These are phyloP conservation scores for Mortierella claussenii DNA, from an alignment of 192 early-diverging fungal genomes.

Conservation along the genomic window DNA sequence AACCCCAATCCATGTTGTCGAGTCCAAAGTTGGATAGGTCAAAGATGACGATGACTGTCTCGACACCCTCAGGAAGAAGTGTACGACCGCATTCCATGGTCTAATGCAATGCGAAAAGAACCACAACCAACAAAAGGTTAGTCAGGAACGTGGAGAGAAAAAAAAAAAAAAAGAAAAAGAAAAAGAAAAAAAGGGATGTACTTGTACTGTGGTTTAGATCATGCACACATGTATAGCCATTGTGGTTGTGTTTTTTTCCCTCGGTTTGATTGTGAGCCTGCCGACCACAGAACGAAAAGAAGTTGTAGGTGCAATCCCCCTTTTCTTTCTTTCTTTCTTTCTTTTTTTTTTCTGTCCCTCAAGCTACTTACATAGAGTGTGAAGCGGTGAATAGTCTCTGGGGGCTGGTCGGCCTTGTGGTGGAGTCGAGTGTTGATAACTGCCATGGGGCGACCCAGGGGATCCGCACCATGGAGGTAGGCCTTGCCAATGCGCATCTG, in stretches of 20 bases:
- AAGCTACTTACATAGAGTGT: constrained; percentile 70
- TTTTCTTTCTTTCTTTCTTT: background rate
- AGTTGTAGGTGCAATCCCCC: background rate
- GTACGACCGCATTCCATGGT: constrained; percentile 38
- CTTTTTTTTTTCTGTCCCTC: background rate
- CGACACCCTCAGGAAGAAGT: constrained; percentile 64
- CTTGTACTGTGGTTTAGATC: background rate
- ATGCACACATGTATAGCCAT: too few relatives aligned
- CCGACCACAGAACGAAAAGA: too few relatives aligned
- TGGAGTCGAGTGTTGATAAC: constrained; percentile 63
- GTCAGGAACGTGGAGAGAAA: too few relatives aligned
- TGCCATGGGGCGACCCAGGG: constrained; percentile 58
- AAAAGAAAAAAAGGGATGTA: background rate
- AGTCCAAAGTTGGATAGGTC: constrained; percentile 85
- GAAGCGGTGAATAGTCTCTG: constrained; percentile 72
- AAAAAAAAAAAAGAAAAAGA: background rate
- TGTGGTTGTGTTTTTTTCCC: too few relatives aligned
- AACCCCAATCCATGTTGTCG: constrained; percentile 69
- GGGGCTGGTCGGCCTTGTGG: constrained; percentile 67
- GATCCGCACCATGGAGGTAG: constrained; percentile 61
- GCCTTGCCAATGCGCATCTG: constrained; percentile 63
- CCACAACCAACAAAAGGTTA: too few relatives aligned
- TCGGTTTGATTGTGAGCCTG: too few relatives aligned
- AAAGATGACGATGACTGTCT: constrained; percentile 80
- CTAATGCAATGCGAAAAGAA: too few relatives aligned